Conservation (phyloP, 2,329 filamentous ascomycete species). For the Fusarium burgessii region DNA sequence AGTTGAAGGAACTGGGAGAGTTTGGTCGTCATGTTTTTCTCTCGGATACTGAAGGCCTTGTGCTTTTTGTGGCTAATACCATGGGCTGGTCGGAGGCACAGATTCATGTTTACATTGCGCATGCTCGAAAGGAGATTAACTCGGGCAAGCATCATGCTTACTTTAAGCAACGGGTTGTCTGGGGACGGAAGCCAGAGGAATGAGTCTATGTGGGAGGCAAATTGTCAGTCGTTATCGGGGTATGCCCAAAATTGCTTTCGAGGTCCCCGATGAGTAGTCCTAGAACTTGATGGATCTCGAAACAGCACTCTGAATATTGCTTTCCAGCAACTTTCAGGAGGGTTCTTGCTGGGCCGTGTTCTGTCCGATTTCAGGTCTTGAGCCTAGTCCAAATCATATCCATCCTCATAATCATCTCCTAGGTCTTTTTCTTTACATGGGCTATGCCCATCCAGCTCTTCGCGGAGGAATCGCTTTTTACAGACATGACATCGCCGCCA, state of each 20-base stretch:
- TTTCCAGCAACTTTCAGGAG: background rate
- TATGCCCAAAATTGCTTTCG: no score
- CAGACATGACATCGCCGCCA: background rate
- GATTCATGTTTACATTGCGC: slow-evolving; percentile 6
- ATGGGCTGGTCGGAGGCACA: slow-evolving; percentile 1
- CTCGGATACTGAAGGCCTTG: slow-evolving; percentile 1
- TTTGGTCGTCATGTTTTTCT: background rate
- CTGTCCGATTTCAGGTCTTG: background rate
- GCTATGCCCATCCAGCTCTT: background rate
- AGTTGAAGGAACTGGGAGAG: background rate
- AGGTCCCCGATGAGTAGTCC: no score
- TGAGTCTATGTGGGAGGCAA: background rate
- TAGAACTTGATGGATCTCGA: background rate
- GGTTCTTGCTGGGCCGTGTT: no score
- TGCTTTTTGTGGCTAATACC: slow-evolving; percentile 8
- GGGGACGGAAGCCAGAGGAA: slow-evolving; percentile 3
- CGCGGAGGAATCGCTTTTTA: background rate
- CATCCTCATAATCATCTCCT: background rate
- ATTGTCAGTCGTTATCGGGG: no score
- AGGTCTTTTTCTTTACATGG: background rate
- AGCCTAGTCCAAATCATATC: background rate
- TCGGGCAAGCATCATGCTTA: slow-evolving; percentile 5
- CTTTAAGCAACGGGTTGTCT: background rate
- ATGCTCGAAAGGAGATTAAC: background rate
- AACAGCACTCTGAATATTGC: background rate